Conservation (phyloP, 2,329 filamentous ascomycete species). For the Aspergillus eucalypticola region DNA sequence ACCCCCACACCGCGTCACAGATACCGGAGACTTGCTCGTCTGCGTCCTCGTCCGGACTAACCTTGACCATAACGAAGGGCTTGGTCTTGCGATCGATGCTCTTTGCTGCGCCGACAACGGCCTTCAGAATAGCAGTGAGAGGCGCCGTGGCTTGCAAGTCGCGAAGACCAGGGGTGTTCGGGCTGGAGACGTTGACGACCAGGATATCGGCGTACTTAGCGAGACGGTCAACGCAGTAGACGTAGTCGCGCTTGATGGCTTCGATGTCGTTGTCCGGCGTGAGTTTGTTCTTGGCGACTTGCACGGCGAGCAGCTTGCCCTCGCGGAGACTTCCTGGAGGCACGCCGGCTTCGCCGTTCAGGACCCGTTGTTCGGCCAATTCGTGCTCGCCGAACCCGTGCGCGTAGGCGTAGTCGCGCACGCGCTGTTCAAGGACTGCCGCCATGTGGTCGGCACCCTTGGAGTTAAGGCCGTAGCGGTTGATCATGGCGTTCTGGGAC, state of each 20-base stretch:
- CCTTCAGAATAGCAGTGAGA: slow-evolving; percentile 74
- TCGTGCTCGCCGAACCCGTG: slow-evolving; percentile 66
- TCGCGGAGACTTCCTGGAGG: slow-evolving; percentile 77
- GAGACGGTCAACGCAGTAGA: slow-evolving; percentile 81
- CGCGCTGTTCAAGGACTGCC: slow-evolving; percentile 71
- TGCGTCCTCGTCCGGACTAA: slow-evolving; percentile 91
- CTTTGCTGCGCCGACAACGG: slow-evolving; percentile 78
- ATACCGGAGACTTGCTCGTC: slow-evolving; percentile 84
- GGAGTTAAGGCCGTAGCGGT: slow-evolving; percentile 94
- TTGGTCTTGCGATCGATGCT: slow-evolving; percentile 68
- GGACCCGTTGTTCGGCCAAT: slow-evolving; percentile 67
- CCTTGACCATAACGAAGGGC: slow-evolving; percentile 93
- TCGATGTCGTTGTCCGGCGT: slow-evolving; percentile 83
- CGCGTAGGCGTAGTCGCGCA: slow-evolving; percentile 72
- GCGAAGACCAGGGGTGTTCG: slow-evolving; percentile 89
- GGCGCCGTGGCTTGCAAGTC: slow-evolving; percentile 83
- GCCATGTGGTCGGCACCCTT: slow-evolving; percentile 86
- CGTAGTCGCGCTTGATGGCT: slow-evolving; percentile 76
- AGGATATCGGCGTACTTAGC: slow-evolving; percentile 90
- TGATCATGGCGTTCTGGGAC: slow-evolving; percentile 83
- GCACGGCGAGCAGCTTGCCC: slow-evolving; percentile 80
- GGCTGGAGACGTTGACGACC: slow-evolving; percentile 97
- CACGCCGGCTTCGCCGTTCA: slow-evolving; percentile 74
- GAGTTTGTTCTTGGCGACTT: slow-evolving; percentile 95
- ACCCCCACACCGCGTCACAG: slow-evolving; percentile 76